Conservation (phyloP, 495 filamentous ascomycete genomes). For the Astrothelium macrocarpum region DNA sequence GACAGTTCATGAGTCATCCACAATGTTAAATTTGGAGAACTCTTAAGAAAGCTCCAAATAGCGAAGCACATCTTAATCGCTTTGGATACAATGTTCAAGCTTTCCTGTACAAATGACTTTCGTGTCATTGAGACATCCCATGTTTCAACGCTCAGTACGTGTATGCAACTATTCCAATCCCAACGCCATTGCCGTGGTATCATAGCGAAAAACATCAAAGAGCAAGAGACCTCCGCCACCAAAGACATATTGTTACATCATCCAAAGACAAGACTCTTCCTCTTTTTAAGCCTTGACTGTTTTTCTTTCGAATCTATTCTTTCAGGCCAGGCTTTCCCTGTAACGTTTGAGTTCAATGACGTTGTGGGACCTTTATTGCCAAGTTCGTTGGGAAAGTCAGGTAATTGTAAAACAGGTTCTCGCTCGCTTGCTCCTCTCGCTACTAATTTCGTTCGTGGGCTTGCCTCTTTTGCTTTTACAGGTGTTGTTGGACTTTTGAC, state of each 20-base stretch:
- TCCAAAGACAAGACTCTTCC: conserved; percentile 3
- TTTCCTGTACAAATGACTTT: background rate
- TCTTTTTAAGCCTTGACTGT: background rate
- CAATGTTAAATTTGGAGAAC: too few relatives aligned
- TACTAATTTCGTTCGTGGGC: background rate
- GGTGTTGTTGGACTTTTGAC: background rate
- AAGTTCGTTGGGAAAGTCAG: background rate
- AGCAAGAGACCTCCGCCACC: background rate
- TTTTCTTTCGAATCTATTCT: background rate
- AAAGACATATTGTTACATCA: background rate
- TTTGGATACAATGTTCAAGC: background rate
- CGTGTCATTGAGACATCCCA: background rate
- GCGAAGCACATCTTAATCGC: too few relatives aligned
- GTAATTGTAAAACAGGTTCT: background rate
- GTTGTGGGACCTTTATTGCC: background rate
- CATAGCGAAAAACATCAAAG: background rate
- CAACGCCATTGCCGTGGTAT: conserved; percentile 4
- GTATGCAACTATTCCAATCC: background rate
- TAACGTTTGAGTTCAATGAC: background rate
- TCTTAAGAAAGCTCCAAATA: too few relatives aligned
- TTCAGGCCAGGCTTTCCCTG: background rate
- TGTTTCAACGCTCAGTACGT: background rate
- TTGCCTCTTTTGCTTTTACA: background rate
- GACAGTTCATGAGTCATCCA: too few relatives aligned
- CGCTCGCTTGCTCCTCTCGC: background rate